Base-by-base conservation (phyloP, 495 filamentous ascomycete genomes). In the Symbiotaphrina buchneri region DNA sequence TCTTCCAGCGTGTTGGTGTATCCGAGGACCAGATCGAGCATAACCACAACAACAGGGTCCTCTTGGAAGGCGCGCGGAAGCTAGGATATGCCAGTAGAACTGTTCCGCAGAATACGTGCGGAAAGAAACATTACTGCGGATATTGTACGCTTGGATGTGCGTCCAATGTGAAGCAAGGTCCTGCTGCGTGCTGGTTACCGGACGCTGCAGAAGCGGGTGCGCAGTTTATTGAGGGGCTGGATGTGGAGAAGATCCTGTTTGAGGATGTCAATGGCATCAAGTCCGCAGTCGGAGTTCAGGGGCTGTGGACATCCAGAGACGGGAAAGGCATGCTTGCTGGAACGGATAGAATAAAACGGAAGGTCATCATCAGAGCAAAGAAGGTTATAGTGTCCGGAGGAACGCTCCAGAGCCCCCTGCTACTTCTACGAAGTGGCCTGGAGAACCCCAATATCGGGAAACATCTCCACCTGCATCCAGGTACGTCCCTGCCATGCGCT, bases 381-480 rank as follows among this genome's bases (percentile, higher is more conserved):
- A 75, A 71, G 39, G 79, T 93, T 0, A 63, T 94, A 15, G 49
- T 91, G 7, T 73, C 76, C 1, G 59, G 59, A 24, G 83, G 84
- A 5, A 63, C 69, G 1, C 49, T 94, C 28, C 61, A 78, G 32
- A 77, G 68, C 33, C 84, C 84, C 3, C 46, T 87, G 1, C 44
- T 95, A 4, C 54, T 93, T 24, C 51, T 70, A 39, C 74, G 71
- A 18, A 84, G 77, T 34, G 77, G 81, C 15, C 40, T 61, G 16
- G 62, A 72, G 52, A 92, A 91, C 36, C 55, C 54, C 3, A 74
- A 92, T 27, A 76, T 95, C 38, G 84, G 84, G n/a, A 66, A 61
- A 11, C 74, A 92, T 42, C 68, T 95, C 3, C 52, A 90, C 40
- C 45, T 85, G 4, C 84, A 95, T 39, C 84, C 84, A 2, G 71